Percentiles rank a stretch among this genome's conserved stretches.
These are phyloP conservation scores for Vanilla planifolia DNA, from an alignment of 106 monocot species.

Conservation along the genomic window DNA sequence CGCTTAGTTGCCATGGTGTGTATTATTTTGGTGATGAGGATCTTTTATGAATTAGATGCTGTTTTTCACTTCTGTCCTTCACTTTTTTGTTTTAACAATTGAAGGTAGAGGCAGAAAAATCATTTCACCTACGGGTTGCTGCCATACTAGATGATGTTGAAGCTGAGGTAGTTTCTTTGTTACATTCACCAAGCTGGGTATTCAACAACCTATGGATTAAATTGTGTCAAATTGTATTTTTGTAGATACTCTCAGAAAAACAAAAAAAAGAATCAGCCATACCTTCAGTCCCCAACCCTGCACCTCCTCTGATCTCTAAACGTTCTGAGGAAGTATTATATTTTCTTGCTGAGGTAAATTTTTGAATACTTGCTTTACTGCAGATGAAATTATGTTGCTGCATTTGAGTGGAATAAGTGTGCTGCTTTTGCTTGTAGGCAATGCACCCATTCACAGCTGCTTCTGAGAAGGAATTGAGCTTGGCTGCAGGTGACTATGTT, in stretches of 20 bases:
- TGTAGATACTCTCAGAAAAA: conserved; percentile 77
- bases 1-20: conserved; percentile 72
- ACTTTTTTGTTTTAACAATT: conserved; percentile 6
- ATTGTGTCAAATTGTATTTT: neutral
- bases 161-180: conserved; percentile 65
- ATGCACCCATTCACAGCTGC: conserved; percentile 61
- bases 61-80: neutral
- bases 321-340: conserved; percentile 65
- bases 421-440: conserved; percentile 38
- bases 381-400: neutral
- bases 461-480: conserved; percentile 78
- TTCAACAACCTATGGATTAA: neutral
- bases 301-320: conserved; percentile 24
- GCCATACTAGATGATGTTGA: conserved; percentile 87
- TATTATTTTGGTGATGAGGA: neutral
- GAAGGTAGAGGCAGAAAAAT: conserved; percentile 92
- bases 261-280: conserved; percentile 78
- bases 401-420: neutral
- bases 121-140: conserved; percentile 83
- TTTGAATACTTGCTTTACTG: neutral
- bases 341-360: conserved; percentile 88
- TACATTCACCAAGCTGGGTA: neutral
- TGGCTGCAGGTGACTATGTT: conserved; percentile 85
- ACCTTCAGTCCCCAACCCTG: conserved; percentile 28
- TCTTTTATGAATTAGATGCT: neutral